Evolutionary conservation across 805 yeast genomes (phyloP), one percentile per base, ranked within the genome.

Genomic region (Huiozyma naganishii): DNA sequence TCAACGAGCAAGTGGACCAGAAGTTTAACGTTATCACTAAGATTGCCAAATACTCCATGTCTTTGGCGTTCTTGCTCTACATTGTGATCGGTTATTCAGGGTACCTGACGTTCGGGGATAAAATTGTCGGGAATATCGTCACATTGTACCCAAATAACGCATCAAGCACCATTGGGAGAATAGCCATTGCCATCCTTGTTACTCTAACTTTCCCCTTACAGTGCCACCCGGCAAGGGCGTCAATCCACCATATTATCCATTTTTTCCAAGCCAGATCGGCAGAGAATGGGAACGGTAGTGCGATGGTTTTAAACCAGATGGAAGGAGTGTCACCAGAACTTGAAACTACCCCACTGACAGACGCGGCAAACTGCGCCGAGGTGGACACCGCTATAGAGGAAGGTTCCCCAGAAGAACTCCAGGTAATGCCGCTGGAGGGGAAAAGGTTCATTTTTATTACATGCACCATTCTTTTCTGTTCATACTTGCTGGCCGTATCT

Each of bases 151-250:
- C 87, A 0, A 71, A 71, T 36, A 70, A 79, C 0, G 47, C 71
- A 9, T 67, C 81, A n/a, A 76, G 92, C 1, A 82, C 87, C 0
- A 62, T 89, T 37, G 97, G 95, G 3, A 71, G 94, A 50, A 65
- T 82, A 8, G 83, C 89, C 4, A 88, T 88, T 49, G 90, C 83
- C 5, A 68, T 85, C 7, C 66, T 88, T 61, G 95, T 89, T 27
- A 72, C 82, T 50, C 71, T 87, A 44, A 83, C 92, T n/a, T 88
- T 79, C 59, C 96, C 97, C 6, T 65, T 89, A 49, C 95, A 87
- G 72, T 76, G 88, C 54, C 95, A 88, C 54, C 97, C 97, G 0
- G 85, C 94, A 29, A 72, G 96, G 52, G 80, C 83, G 2, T 85
- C 95, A 0, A 71, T 83, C 35, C 79, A 83, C 54, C 86, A 86